A percentile compares a stretch with the other conserved stretches of the same genome.
These are phyloP conservation scores for Candida xiaguanensis DNA, from an alignment of 805 yeast species.

Conservation along the genomic window DNA sequence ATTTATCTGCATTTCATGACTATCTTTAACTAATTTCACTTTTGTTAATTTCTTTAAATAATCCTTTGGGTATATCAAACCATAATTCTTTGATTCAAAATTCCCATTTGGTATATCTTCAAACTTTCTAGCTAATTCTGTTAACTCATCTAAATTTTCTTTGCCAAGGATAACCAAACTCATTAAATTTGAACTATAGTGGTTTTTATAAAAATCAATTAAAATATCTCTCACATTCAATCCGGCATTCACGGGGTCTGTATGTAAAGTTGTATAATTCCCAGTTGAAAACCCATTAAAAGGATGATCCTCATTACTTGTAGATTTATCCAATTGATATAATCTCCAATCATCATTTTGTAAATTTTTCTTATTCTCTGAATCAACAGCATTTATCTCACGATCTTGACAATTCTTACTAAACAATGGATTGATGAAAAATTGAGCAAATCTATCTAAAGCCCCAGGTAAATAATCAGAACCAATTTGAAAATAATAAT, in stretches of 20 bases:
- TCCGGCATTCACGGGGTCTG: slow-evolving; percentile 55
- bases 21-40: slow-evolving; percentile 82
- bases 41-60: slow-evolving; percentile 52
- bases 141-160: slow-evolving; percentile 68
- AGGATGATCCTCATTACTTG: slow-evolving; percentile 76
- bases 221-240: slow-evolving; percentile 78
- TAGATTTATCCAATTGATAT: slow-evolving; percentile 75
- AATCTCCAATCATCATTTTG: slow-evolving; percentile 89
- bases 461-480: slow-evolving; percentile 80
- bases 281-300: slow-evolving; percentile 89
- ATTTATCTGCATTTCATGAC: slow-evolving; percentile 59
- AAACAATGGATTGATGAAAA: slow-evolving; percentile 83
- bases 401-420: slow-evolving; percentile 73
- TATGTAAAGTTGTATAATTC: slow-evolving; percentile 69
- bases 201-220: slow-evolving; percentile 64
- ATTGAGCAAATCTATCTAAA: slow-evolving; percentile 87
- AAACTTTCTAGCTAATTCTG: slow-evolving; percentile 69
- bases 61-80: slow-evolving; percentile 45
- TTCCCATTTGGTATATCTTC: slow-evolving; percentile 54
- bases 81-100: slow-evolving; percentile 43
- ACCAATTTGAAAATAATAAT: slow-evolving; percentile 83
- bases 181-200: slow-evolving; percentile 87
- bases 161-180: slow-evolving; percentile 80
- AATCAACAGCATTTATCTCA: slow-evolving; percentile 91
- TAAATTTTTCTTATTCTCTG: slow-evolving; percentile 91